Base-by-base conservation (phyloP, 306 rosid species). In the Glycyrrhiza uralensis region DNA sequence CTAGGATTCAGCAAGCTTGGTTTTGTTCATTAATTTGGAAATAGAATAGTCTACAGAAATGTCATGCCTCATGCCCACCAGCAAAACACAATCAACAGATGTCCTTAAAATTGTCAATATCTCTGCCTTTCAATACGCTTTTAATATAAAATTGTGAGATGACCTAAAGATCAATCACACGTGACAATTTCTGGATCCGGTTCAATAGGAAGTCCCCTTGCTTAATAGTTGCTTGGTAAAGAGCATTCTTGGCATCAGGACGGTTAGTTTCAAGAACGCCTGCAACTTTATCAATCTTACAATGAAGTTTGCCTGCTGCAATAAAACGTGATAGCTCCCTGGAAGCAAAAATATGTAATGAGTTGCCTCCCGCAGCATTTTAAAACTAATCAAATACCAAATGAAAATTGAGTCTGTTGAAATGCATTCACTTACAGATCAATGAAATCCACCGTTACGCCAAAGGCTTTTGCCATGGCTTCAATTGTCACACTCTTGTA, bases 401-500 rank as follows among this genome's bases (percentile, higher is more conserved):
- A 41, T 36, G n/a, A 4, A 71, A 45, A 50, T 42, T 13, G 71
- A 33, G 20, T 44, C 20, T 1, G 74, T 24, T 32, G 33, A 20
- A 22, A 74, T 4, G 65, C 12, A 44, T 12, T 33, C 47, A 85
- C 99, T 85, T 85, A 95, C 97, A 91, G 36, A 76, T 95, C 97
- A 76, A 95, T 95, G 73, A 95, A 95, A 39, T 95, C 99, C 69
- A 91, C 96, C 0, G 97, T 84, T 7, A 95, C 97, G 10, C 99
- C 97, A 84, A 95, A 95, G n/a, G 96, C 96, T 80, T 80, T 95
- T 0, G 99, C 97, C 99, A 91, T 91, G 32, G 97, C 99, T 63
- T 91, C 97, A 74, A 91, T 89, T 2, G 99, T 91, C 10, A 95
- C 99, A 69, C 97, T 91, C 87, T 91, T 95, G 24, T 95, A 95